Evolutionary conservation across 257 asterid species (phyloP).

Genomic region (Fraxinus pennsylvanica): DNA sequence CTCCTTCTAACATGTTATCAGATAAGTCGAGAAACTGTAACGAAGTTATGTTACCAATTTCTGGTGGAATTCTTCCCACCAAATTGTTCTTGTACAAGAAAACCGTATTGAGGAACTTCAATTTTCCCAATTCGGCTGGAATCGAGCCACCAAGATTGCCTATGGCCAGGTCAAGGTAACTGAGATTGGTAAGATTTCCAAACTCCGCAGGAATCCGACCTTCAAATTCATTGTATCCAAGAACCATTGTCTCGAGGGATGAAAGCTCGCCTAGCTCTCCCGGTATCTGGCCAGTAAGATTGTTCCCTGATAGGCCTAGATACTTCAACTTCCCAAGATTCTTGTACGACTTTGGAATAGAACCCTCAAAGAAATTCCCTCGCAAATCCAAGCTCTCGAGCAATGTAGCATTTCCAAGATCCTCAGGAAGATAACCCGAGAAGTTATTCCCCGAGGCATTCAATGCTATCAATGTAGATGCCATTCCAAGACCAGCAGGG

Average conservation of each 20-base stretch:
- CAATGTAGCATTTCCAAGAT: constrained; percentile 48
- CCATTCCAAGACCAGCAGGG: constrained; percentile 55
- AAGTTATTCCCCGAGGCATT: constrained; percentile 80
- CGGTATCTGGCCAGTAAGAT: constrained; percentile 55
- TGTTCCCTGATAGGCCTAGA: constrained; percentile 81
- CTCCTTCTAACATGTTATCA: constrained; percentile 60
- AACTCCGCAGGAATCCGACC: constrained; percentile 63
- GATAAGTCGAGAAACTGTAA: constrained; percentile 57
- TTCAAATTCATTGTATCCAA: constrained; percentile 61
- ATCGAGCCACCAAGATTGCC: constrained; percentile 58
- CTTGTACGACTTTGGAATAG: constrained; percentile 57
- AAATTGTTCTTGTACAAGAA: constrained; percentile 59
- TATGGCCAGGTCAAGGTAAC: constrained; percentile 61
- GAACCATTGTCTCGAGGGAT: constrained; percentile 53
- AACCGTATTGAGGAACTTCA: constrained; percentile 44
- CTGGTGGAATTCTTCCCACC: constrained; percentile 53
- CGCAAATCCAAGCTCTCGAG: constrained; percentile 72
- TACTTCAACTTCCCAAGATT: constrained; percentile 51
- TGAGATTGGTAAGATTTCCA: constrained; percentile 63
- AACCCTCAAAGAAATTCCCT: constrained; percentile 72
- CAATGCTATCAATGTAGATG: constrained; percentile 36
- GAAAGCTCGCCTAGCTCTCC: constrained; percentile 59
- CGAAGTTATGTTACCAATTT: constrained; percentile 50
- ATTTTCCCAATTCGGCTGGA: constrained; percentile 58
- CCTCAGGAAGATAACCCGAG: constrained; percentile 64